Evolutionary conservation across 306 rosid genomes (phyloP).

Genomic region (Prunus fruticosa): DNA sequence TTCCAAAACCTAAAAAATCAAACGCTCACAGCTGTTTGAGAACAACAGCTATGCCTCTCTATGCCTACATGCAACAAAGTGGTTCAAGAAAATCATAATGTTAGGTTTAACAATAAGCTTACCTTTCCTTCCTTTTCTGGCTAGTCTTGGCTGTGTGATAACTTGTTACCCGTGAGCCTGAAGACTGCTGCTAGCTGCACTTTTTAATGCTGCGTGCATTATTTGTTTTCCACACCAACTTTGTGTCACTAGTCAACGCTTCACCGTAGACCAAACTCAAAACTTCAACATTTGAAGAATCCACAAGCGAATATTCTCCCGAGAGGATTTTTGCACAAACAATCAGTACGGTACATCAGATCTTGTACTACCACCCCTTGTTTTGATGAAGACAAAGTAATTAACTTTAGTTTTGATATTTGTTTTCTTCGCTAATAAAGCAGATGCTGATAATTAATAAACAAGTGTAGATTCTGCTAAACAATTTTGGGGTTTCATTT

Average conservation of each 20-base stretch:
- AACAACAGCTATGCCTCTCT: slow-evolving; percentile 17
- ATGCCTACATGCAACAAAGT: not conserved
- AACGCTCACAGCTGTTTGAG: slow-evolving; percentile 38
- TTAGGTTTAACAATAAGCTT: slow-evolving; percentile 30
- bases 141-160: slow-evolving; percentile 12
- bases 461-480: not conserved
- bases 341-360: not conserved
- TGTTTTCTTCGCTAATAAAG: not conserved
- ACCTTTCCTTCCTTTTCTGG: slow-evolving; percentile 23
- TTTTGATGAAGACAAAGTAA: not conserved
- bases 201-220: not conserved
- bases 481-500: not conserved
- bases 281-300: not conserved
- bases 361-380: not conserved
- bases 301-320: too few species aligned
- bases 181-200: slow-evolving; percentile 18
- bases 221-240: not conserved
- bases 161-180: slow-evolving; percentile 38
- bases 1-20: slow-evolving; percentile 16
- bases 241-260: slow-evolving; percentile 5
- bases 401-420: not conserved
- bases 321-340: too few species aligned
- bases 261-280: slow-evolving; percentile 3
- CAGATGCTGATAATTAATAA: too few species aligned
- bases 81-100: slow-evolving; percentile 16